phyloP scores from a whole-genome alignment of 179 eudicot species.

The Corrigiola litoralis region DNA sequence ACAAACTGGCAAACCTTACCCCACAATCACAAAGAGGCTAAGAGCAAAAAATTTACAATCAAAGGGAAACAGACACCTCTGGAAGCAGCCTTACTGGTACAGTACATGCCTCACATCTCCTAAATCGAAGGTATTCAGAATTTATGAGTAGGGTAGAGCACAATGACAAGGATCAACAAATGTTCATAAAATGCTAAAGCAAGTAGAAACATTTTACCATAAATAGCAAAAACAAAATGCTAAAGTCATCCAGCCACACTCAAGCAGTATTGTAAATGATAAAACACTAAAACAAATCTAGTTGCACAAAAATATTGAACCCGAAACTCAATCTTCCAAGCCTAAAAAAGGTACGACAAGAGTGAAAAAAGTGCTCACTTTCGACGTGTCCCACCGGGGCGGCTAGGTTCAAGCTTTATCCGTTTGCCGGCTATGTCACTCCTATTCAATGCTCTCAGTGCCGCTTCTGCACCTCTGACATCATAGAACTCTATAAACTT shows the following conservation, averaged over 20 bases:
- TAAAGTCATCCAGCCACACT: too few relatives aligned
- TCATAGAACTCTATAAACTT: conserved; percentile 86
- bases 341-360: not conserved
- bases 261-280: too few relatives aligned
- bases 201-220: too few relatives aligned
- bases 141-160: too few relatives aligned
- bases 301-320: not conserved
- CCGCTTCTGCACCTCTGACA: conserved; percentile 91
- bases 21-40: not conserved
- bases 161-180: not conserved
- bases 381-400: conserved; percentile 90
- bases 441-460: conserved; percentile 76
- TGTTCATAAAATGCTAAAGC: too few relatives aligned
- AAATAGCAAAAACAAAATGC: too few relatives aligned
- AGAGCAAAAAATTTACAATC: not conserved
- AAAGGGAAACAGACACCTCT: not conserved
- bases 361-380: conserved; percentile 45
- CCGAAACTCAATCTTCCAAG: not conserved
- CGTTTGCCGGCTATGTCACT: conserved; percentile 94
- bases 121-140: too few relatives aligned
- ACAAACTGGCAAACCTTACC: not conserved
- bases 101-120: too few relatives aligned
- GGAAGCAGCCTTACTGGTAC: too few relatives aligned
- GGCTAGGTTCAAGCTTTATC: conserved; percentile 91
- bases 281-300: too few relatives aligned